phyloP scores from a whole-genome alignment of 148 eudicot species.

The Talinum fruticosum region DNA sequence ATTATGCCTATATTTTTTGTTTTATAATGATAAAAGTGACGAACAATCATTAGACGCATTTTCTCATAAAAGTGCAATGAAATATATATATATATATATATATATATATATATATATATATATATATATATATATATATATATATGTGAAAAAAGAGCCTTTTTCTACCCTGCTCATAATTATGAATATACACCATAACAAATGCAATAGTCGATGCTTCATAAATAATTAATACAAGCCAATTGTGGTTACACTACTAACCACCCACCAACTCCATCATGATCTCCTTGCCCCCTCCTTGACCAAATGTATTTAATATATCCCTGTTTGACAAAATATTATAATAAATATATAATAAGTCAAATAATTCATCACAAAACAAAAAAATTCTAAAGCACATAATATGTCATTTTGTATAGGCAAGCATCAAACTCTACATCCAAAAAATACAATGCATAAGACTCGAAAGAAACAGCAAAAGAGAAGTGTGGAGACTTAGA shows the following conservation, averaged over 20 bases:
- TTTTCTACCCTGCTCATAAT: neutral
- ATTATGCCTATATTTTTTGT: no score
- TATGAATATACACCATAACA: neutral
- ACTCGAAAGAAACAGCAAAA: neutral
- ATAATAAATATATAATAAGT: neutral
- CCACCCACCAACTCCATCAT: conserved; percentile 17
- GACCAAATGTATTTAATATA: conserved; percentile 7
- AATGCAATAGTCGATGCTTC: no score
- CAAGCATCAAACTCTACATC: neutral
- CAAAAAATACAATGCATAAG: neutral
- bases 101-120: no score
- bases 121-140: no score
- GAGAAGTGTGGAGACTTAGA: no score
- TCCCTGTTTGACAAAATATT: neutral
- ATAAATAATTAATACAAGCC: neutral
- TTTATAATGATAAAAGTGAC: no score
- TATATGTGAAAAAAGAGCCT: no score
- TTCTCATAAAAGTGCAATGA: no score
- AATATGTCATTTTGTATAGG: neutral
- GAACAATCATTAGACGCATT: no score
- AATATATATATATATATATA: no score
- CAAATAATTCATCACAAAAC: neutral
- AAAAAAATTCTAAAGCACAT: neutral
- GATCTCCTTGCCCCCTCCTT: neutral
- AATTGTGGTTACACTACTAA: conserved; percentile 1